Conservation (phyloP, 306 rosid genomes). For the Prunus armeniaca region DNA sequence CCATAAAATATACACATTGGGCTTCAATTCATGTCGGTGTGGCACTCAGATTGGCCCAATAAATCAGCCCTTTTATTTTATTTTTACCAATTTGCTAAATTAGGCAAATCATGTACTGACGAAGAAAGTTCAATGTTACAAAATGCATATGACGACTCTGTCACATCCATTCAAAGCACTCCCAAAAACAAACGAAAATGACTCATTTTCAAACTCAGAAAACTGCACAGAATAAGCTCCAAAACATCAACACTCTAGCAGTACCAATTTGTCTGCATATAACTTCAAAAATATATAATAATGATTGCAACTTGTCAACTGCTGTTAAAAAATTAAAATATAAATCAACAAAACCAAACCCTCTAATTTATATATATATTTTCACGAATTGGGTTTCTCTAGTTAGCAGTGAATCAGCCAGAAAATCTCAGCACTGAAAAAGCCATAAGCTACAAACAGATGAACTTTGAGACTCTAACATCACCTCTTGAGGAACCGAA, state of each 20-base stretch:
- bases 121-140: too few species aligned
- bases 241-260: constrained; percentile 20
- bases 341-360: background rate
- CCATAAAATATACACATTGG: too few species aligned
- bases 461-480: constrained; percentile 12
- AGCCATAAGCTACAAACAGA: background rate
- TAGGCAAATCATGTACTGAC: too few species aligned
- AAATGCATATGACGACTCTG: too few species aligned
- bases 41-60: too few species aligned
- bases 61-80: too few species aligned
- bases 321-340: background rate
- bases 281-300: background rate
- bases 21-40: too few species aligned
- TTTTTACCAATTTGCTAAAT: too few species aligned
- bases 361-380: background rate
- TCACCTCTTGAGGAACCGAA: constrained; percentile 30
- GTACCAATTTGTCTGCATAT: constrained; percentile 29
- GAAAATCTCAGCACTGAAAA: background rate
- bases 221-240: constrained; percentile 32
- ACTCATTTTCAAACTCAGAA: constrained; percentile 8
- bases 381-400: background rate
- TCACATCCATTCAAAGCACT: too few species aligned
- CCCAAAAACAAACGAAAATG: too few species aligned
- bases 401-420: background rate
- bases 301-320: background rate